Evolutionary conservation across 2,329 filamentous ascomycete genomes (phyloP), one percentile per base, ranked within the genome.

Genomic region (Cytospora leucostoma): DNA sequence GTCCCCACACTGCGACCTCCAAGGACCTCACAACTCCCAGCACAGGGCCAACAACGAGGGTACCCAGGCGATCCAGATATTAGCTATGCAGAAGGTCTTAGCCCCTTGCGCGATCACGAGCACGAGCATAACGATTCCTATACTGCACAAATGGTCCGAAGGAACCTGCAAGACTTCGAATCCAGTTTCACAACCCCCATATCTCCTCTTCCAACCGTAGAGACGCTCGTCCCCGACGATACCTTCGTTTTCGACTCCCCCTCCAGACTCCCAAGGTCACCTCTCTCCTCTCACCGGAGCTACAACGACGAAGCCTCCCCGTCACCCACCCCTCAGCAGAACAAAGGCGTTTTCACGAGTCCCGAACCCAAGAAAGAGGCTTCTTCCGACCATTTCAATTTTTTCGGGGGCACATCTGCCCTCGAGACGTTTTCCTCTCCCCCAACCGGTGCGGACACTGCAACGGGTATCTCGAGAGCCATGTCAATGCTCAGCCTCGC

Each of bases 91-190:
- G 79, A 81, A 51, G 73, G 75, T 34, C 73, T 73, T 7, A 72
- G 70, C 61, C 54, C 71, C 32, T 66, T 74, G 44, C 70, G 71
- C 56, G 71, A 76, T 58, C 71, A 73, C 40, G 57, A 64, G 7
- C 51, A 56, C 8, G 59, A 55, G 17, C 76, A 76, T 55, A 75
- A 80, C 60, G 81, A 85, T 61, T 83, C 82, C 4, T 71, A 84
- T 50, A 80, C 80, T 51, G 83, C 86, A 67, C 78, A 81, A 54
- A 79, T 79, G 51, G 78, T 87, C 21, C 78, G 80, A 66, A 80
- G 81, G 61, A 85, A 88, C 70, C 73, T 89, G 21, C 80, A 83
- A 68, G 86, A 89, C 69, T 80, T 88, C 66, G 87, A 89, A 70
- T 88, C 86, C 38, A 89, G 86, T 74, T 89, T 89, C 70, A 72